A percentile compares a stretch with the other conserved stretches of the same genome.
phyloP scores from a whole-genome alignment of 2,329 filamentous ascomycete genomes.

The Pyrenophora teres region DNA sequence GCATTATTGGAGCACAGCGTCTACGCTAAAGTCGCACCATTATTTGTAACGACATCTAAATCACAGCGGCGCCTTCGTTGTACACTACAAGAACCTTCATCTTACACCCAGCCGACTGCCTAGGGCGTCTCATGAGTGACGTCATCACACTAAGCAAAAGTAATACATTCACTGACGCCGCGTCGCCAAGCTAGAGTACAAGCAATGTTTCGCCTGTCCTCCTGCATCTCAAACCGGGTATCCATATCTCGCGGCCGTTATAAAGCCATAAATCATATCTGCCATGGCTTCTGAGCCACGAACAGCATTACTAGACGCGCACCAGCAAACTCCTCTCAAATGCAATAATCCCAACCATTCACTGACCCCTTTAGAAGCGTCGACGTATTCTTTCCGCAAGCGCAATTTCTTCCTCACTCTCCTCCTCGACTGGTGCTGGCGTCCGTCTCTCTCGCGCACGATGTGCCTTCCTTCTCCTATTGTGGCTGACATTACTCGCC shows the following conservation, averaged over 20 bases:
- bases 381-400: constrained; percentile 37
- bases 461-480: constrained; percentile 69
- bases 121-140: constrained; percentile 2
- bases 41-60: too few species aligned
- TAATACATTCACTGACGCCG: constrained; percentile 4
- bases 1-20: constrained; percentile 15
- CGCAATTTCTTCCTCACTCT: constrained; percentile 37
- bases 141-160: constrained; percentile 9
- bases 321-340: constrained; percentile 11
- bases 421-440: constrained; percentile 70
- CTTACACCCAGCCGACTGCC: background rate
- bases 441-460: constrained; percentile 70
- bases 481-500: constrained; percentile 79
- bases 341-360: constrained; percentile 4
- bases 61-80: too few species aligned
- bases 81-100: too few species aligned
- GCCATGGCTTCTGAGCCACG: constrained; percentile 5
- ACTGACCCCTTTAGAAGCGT: constrained; percentile 23
- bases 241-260: constrained; percentile 33
- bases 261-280: constrained; percentile 24
- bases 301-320: constrained; percentile 8
- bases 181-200: constrained; percentile 4
- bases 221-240: constrained; percentile 27
- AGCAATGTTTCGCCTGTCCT: constrained; percentile 1
- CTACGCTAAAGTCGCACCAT: constrained; percentile 11